Evolutionary conservation across 1,284 basidiomycete genomes (phyloP).

Genomic region (Austroboletus novae-zelandiae): DNA sequence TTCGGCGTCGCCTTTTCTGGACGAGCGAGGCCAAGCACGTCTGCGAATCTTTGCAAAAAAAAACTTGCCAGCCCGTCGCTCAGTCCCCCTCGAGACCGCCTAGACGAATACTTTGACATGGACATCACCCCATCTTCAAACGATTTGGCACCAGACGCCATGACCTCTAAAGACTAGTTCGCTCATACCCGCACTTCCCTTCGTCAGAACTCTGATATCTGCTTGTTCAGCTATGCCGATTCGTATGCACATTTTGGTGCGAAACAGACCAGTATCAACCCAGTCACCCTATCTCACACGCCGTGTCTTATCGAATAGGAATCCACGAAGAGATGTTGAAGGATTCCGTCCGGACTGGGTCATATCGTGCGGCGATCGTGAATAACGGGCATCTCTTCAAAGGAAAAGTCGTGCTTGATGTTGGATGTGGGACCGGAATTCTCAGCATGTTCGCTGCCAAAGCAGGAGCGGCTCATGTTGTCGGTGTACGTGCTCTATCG

Average conservation of each 20-base stretch:
- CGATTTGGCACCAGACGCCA: constrained; percentile 39
- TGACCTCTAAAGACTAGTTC: constrained; percentile 84
- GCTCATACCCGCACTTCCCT: constrained; percentile 37
- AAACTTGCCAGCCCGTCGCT: too few species aligned
- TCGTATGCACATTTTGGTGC: constrained; percentile 94
- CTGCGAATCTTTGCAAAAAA: background rate
- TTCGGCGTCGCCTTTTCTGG: constrained; percentile 16
- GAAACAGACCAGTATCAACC: constrained; percentile 23
- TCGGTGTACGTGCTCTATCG: constrained; percentile 62
- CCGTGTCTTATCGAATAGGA: constrained; percentile 43
- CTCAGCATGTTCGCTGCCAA: constrained; percentile 99
- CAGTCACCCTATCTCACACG: constrained; percentile 4
- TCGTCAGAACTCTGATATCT: constrained; percentile 30
- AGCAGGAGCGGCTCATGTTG: constrained; percentile 95
- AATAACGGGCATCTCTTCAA: constrained; percentile 97
- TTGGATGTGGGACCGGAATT: constrained; percentile 98
- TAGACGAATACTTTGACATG: constrained; percentile 37
- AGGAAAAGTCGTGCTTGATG: constrained; percentile 95
- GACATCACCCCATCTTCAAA: constrained; percentile 43
- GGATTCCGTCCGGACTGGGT: constrained; percentile 92
- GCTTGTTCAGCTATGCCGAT: constrained; percentile 70
- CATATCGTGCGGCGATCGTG: constrained; percentile 93
- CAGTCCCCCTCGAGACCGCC: constrained; percentile 19
- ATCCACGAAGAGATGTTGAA: constrained; percentile 99
- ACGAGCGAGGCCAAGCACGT: background rate